Evolutionary conservation across 768 basidiomycete species (phyloP), one percentile per base, ranked within the genome.

Genomic region (Mycena albidolilacea): DNA sequence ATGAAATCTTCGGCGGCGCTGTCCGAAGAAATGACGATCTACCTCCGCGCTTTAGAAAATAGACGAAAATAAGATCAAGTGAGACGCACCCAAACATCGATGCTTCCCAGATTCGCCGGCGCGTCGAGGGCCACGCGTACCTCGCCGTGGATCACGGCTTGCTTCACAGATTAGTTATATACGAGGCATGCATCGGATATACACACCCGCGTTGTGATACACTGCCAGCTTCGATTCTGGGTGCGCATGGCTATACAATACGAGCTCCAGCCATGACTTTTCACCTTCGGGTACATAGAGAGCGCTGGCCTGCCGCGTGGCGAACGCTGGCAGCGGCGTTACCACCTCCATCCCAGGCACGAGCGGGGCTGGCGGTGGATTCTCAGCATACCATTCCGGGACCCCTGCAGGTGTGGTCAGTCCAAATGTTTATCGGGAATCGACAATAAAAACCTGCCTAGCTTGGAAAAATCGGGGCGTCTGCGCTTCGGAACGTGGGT

Each of bases 171-270:
- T 69, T 21, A 66, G 59, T 30, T 30, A 30, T 30, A 39, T 39
- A 9, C 8, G 35, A 17, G 9, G 11, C 41, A 11, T 12, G 8
- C 10, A n/a, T 14, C 3, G n/a, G 46, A 8, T 10, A 15, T 44
- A 57, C 58, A 2, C 46, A 54, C 74, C 74, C 35, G 23, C 63
- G n/a, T 72, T 75, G 68, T 72, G 75, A 35, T 75, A 72, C 75
- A 75, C 62, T 15, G 75, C 64, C 37, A 55, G 9, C n/a, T 37
- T 35, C 6, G 63, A 30, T 4, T 60, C 67, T 30, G 64, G 38
- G 21, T 55, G 75, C 14, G 75, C 75, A 52, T 75, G 75, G 50
- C 71, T 75, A 43, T 75, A 75, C 23, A 72, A 37, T 10, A 72
- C 64, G 35, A 75, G 52, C 8, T 60, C 71, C 23, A 75, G 39